A percentile compares a stretch with the other conserved stretches of the same genome.
Evolutionary conservation across 768 basidiomycete species (phyloP).

Genomic region (Goffeauzyma gilvescens): DNA sequence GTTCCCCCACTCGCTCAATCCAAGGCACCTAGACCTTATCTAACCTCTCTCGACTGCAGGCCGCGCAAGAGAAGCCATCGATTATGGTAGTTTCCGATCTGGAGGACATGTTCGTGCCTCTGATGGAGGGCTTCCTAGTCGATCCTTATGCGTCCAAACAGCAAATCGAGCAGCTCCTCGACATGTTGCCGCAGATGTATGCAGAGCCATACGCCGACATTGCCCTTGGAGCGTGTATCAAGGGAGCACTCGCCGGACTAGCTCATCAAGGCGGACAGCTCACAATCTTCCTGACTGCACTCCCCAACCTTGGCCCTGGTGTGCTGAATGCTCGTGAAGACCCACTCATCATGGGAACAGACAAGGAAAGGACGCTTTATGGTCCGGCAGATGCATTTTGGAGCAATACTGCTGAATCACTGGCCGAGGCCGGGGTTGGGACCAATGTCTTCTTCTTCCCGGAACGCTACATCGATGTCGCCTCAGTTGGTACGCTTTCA

Average conservation of each 20-base stretch:
- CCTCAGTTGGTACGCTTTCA: conserved; percentile 58
- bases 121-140: conserved; percentile 54
- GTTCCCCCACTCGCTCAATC: conserved; percentile 10
- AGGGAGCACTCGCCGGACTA: conserved; percentile 51
- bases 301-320: conserved; percentile 58
- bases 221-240: conserved; percentile 60
- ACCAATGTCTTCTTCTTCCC: conserved; percentile 77
- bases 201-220: conserved; percentile 39
- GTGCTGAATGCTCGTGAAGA: conserved; percentile 46
- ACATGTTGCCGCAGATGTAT: conserved; percentile 46
- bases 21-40: conserved; percentile 13
- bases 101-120: conserved; percentile 77
- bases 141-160: conserved; percentile 42
- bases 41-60: conserved; percentile 14
- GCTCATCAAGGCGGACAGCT: conserved; percentile 49
- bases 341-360: conserved; percentile 52
- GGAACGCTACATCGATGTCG: conserved; percentile 61
- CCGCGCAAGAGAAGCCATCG: conserved; percentile 38
- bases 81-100: conserved; percentile 74
- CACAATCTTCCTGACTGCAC: conserved; percentile 47
- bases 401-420: conserved; percentile 68
- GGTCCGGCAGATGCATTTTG: conserved; percentile 58
- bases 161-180: conserved; percentile 49
- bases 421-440: conserved; percentile 72
- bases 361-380: conserved; percentile 70